Evolutionary conservation across 805 yeast genomes (phyloP).

Genomic region (Torulaspora franciscae): DNA sequence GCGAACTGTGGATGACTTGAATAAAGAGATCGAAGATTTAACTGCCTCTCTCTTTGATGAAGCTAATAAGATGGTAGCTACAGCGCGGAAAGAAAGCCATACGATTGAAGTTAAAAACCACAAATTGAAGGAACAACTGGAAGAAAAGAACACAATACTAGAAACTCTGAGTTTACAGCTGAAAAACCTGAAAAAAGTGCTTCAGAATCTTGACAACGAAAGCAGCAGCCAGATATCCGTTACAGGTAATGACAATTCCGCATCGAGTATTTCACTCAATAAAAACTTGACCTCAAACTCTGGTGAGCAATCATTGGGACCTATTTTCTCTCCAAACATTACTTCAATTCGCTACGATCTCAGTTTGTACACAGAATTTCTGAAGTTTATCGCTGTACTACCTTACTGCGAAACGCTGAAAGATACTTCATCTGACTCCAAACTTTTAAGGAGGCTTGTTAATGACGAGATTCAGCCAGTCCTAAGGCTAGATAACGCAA

Average conservation of each 20-base stretch:
- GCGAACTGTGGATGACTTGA: constrained; percentile 52
- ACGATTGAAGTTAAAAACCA: constrained; percentile 55
- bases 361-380: constrained; percentile 37
- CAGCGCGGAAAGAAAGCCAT: constrained; percentile 65
- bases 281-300: constrained; percentile 17
- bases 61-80: constrained; percentile 79
- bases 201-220: constrained; percentile 47
- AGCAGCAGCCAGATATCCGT: constrained; percentile 10
- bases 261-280: constrained; percentile 22
- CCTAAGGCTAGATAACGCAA: constrained; percentile 56
- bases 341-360: constrained; percentile 42
- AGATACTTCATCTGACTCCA: constrained; percentile 41
- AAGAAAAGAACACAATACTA: constrained; percentile 65
- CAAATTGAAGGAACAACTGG: constrained; percentile 48
- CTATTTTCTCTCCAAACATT: constrained; percentile 40
- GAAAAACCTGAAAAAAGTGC: constrained; percentile 53
- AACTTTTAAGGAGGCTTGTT: constrained; percentile 60
- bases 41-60: constrained; percentile 74
- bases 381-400: constrained; percentile 37
- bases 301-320: constrained; percentile 12
- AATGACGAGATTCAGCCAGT: constrained; percentile 78
- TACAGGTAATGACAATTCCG: constrained; percentile 13
- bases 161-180: constrained; percentile 64
- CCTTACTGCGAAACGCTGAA: constrained; percentile 35
- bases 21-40: constrained; percentile 74